phyloP scores from a whole-genome alignment of 331 rosid genomes.

The Pyrus hybrid region DNA sequence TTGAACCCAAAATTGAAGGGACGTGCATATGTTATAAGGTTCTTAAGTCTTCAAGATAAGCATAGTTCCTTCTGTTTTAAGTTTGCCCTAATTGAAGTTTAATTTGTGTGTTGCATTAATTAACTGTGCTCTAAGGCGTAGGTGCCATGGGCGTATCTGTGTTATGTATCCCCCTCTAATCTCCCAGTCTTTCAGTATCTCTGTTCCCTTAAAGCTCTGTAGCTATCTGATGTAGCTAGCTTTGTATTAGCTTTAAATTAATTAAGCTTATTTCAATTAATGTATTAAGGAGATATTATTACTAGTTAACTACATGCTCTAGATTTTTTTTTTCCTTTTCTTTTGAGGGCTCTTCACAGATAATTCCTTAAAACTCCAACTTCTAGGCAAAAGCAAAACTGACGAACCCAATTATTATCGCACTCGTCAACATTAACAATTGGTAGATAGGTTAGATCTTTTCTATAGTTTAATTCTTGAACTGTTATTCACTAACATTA shows the following conservation, averaged over 20 bases:
- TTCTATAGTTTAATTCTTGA: too few relatives aligned
- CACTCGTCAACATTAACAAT: too few relatives aligned
- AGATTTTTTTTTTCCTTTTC: not conserved
- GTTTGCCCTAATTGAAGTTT: not conserved
- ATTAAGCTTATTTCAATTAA: not conserved
- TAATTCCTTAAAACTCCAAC: too few relatives aligned
- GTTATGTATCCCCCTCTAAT: not conserved
- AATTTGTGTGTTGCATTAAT: not conserved
- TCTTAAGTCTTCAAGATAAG: not conserved
- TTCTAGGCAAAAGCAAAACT: too few relatives aligned
- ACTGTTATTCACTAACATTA: too few relatives aligned
- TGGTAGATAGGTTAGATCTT: too few relatives aligned
- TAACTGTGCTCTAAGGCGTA: not conserved
- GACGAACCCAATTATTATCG: too few relatives aligned
- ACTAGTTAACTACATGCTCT: not conserved
- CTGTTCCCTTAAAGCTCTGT: not conserved
- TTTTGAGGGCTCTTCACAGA: too few relatives aligned
- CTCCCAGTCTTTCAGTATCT: not conserved
- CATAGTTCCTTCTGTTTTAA: not conserved
- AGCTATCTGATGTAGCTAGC: not conserved
- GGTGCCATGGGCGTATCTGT: not conserved
- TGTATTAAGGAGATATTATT: not conserved
- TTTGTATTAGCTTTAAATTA: not conserved
- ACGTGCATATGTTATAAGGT: not conserved
- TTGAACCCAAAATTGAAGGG: not conserved